Conservation (phyloP, 257 asterid species). For the Cinchona pubescens region DNA sequence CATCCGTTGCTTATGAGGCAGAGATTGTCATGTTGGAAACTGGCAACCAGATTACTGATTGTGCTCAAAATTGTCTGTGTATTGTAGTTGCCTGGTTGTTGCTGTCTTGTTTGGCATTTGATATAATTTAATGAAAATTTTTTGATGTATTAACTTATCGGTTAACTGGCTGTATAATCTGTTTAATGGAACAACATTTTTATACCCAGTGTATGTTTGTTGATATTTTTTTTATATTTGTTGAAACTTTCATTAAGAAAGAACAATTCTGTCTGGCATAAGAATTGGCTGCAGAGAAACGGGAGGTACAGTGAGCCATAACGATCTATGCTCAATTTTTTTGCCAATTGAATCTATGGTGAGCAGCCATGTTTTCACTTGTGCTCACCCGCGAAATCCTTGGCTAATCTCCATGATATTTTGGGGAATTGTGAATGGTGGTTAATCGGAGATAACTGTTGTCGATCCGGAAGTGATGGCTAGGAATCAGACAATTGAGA, state of each 20-base stretch:
- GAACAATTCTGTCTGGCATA: too few relatives aligned
- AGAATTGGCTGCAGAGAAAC: too few relatives aligned
- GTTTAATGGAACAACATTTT: neutral
- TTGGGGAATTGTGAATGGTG: neutral
- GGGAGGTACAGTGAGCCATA: too few relatives aligned
- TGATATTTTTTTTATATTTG: too few relatives aligned
- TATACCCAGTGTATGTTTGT: neutral
- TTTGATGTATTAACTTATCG: neutral
- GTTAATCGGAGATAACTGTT: neutral
- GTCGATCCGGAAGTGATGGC: neutral
- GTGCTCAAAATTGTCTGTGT: constrained; percentile 2
- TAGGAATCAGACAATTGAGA: neutral
- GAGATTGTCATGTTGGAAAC: constrained; percentile 7
- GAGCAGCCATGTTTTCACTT: too few relatives aligned
- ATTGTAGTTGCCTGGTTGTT: neutral
- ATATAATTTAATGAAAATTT: neutral
- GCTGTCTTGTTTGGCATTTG: neutral
- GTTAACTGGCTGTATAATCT: neutral
- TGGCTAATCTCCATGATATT: too few relatives aligned
- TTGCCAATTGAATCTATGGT: too few relatives aligned
- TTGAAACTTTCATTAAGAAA: too few relatives aligned
- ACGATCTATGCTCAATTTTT: too few relatives aligned
- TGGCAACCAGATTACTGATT: neutral
- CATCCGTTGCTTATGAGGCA: neutral
- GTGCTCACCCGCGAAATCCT: too few relatives aligned